Evolutionary conservation across 768 basidiomycete species (phyloP).

Genomic region (Kwoniella shandongensis): DNA sequence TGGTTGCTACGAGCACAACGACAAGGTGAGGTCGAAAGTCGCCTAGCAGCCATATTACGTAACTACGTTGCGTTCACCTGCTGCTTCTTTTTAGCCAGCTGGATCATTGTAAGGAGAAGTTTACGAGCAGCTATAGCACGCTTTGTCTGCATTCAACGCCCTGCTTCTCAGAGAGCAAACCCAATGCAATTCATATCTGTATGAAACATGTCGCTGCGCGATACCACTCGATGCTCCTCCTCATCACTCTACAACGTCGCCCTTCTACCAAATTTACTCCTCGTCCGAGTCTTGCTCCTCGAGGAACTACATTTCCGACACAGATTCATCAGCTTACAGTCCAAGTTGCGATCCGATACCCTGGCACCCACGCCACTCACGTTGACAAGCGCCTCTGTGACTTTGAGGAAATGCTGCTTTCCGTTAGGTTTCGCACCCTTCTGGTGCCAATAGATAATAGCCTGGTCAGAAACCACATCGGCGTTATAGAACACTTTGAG

Average conservation of each 20-base stretch:
- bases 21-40: no score
- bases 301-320: slow-evolving; percentile 65
- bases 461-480: slow-evolving; percentile 91
- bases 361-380: slow-evolving; percentile 54
- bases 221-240: not conserved
- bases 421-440: slow-evolving; percentile 97
- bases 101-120: no score
- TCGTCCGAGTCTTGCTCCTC: slow-evolving; percentile 74
- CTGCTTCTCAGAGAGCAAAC: not conserved
- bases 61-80: no score
- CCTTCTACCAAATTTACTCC: slow-evolving; percentile 57
- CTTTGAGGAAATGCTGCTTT: slow-evolving; percentile 90
- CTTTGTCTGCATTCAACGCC: no score
- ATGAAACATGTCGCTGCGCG: slow-evolving; percentile 2
- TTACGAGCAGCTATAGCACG: no score
- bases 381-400: slow-evolving; percentile 84
- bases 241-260: not conserved
- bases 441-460: slow-evolving; percentile 96
- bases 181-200: slow-evolving; percentile 14
- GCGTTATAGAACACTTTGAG: slow-evolving; percentile 95
- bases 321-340: not conserved
- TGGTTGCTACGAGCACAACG: no score
- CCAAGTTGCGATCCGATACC: slow-evolving; percentile 6
- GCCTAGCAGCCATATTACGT: no score
- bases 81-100: no score